These are phyloP conservation scores for Haplosporangium sp. DNA, from an alignment of 371 early-diverging fungal species.

Conservation along the genomic window DNA sequence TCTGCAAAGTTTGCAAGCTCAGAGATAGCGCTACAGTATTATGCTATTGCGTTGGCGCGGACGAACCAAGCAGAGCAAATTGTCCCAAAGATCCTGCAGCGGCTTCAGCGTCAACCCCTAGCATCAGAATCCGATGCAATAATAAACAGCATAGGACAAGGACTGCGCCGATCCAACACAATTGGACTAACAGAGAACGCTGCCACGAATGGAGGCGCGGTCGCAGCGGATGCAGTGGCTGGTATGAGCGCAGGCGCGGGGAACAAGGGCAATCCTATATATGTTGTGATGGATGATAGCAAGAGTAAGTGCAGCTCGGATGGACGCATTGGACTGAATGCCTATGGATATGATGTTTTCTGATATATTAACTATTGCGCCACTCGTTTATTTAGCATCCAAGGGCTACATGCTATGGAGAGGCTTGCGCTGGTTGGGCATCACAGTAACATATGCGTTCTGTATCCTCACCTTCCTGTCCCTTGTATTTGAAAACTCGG, in stretches of 20 bases:
- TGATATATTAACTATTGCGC: conserved; percentile 13
- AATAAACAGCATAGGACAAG: conserved; percentile 24
- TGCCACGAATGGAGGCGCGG: conserved; percentile 22
- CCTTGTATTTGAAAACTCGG: conserved; percentile 81
- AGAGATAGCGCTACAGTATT: conserved; percentile 75
- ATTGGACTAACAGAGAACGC: conserved; percentile 16
- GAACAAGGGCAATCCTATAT: conserved; percentile 50
- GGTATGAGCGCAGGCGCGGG: conserved; percentile 14
- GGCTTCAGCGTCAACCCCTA: conserved; percentile 62
- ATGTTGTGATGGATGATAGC: conserved; percentile 44
- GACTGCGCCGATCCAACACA: conserved; percentile 30
- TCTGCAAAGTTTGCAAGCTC: conserved; percentile 72
- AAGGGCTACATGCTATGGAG: conserved; percentile 76
- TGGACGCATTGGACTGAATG: neutral
- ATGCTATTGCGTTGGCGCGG: conserved; percentile 76
- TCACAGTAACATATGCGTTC: conserved; percentile 81
- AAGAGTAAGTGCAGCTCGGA: conserved; percentile 16
- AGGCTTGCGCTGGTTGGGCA: conserved; percentile 77
- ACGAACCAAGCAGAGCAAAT: conserved; percentile 73
- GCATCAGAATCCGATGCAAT: conserved; percentile 43
- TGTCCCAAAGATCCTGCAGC: conserved; percentile 71
- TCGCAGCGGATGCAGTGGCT: conserved; percentile 23
- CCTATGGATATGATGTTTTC: neutral
- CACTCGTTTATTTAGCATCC: conserved; percentile 59
- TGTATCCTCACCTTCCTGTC: conserved; percentile 81